Evolutionary conservation across 176 grass and related monocot species (phyloP).

Genomic region (Chloris gayana): DNA sequence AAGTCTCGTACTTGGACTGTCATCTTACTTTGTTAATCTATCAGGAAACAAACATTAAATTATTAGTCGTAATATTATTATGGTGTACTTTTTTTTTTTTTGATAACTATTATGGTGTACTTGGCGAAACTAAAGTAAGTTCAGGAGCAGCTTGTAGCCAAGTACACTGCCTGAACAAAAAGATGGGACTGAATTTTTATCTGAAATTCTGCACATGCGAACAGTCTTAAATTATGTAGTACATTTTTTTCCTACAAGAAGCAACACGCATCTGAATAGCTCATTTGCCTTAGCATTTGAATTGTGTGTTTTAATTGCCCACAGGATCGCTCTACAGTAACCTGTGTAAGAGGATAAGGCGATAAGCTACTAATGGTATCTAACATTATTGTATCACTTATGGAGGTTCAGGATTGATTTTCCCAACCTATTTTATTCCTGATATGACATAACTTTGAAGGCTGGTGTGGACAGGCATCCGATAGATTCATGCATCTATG

Average conservation of each 20-base stretch:
- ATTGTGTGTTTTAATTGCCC: constrained; percentile 24
- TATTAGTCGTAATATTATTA: constrained; percentile 8
- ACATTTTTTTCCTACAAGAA: constrained; percentile 19
- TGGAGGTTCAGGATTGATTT: constrained; percentile 54
- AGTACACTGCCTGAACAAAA: constrained; percentile 13
- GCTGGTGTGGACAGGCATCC: constrained; percentile 49
- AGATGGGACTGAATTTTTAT: constrained; percentile 3
- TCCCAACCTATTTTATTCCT: constrained; percentile 47
- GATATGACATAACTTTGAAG: constrained; percentile 56
- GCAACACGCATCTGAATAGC: constrained; percentile 18
- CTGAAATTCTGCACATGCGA: constrained; percentile 31
- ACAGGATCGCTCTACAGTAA: constrained; percentile 41
- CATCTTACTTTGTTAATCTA: constrained; percentile 41
- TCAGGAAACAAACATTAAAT: constrained; percentile 43
- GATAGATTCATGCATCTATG: constrained; percentile 47
- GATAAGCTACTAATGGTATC: constrained; percentile 50
- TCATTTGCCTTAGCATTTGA: constrained; percentile 35
- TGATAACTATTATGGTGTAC: too few relatives aligned
- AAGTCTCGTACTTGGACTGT: constrained; percentile 1
- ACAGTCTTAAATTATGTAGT: constrained; percentile 36
- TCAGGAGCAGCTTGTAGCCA: constrained; percentile 15
- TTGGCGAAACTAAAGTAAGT: constrained; percentile 29
- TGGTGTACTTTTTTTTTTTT: constrained; percentile 26
- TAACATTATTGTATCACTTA: constrained; percentile 58
- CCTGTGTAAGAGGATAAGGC: constrained; percentile 48